These are phyloP conservation scores for Fusarium equiseti DNA, from an alignment of 2,329 filamentous ascomycete species.

Conservation along the genomic window DNA sequence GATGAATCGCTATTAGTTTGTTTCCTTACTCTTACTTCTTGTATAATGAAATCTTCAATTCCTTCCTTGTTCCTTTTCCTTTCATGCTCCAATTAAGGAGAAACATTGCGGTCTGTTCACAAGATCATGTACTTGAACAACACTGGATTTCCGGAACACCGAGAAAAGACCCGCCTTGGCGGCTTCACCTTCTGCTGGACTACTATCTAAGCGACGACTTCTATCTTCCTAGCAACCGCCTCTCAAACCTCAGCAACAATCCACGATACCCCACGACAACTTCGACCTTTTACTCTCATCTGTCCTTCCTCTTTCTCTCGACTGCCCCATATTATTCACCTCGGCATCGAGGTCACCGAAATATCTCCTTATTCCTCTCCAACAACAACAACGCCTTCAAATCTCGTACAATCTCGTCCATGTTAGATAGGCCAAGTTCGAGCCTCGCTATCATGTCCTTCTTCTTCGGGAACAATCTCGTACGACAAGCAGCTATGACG, in stretches of 20 bases:
- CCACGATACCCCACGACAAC: neutral
- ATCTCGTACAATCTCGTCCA: neutral
- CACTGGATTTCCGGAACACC: neutral
- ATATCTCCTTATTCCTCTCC: neutral
- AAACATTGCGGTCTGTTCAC: neutral
- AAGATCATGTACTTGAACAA: neutral
- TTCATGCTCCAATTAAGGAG: neutral
- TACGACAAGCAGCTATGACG: neutral
- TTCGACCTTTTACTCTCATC: neutral
- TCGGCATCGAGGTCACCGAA: neutral
- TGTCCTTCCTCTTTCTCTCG: neutral
- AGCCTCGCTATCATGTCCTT: neutral
- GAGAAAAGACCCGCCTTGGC: neutral
- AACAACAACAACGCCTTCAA: neutral
- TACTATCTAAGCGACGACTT: neutral
- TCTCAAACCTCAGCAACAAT: too few species aligned
- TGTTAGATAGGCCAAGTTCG: neutral
- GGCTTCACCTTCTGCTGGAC: neutral
- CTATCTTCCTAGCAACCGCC: neutral
- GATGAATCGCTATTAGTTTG: neutral
- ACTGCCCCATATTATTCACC: neutral
- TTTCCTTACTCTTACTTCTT: neutral
- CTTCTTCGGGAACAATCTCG: neutral
- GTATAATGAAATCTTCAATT: accelerated
- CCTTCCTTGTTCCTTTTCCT: neutral